Evolutionary conservation across 306 rosid species (phyloP).

Genomic region (Boehmeria nivea): DNA sequence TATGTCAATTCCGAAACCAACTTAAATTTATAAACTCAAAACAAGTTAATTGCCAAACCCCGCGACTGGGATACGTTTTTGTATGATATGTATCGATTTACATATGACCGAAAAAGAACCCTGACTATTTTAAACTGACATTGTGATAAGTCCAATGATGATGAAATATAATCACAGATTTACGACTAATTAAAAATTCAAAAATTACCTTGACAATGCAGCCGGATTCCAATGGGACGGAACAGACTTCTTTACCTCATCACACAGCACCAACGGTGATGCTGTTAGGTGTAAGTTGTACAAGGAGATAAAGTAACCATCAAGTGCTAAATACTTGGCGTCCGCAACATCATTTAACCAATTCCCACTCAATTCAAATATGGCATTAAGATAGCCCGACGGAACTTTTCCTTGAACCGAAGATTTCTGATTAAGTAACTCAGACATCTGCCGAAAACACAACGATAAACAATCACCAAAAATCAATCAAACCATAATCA

Average conservation of each 20-base stretch:
- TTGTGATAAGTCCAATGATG: no score
- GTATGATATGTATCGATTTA: no score
- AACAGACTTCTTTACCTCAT: slow-evolving; percentile 74
- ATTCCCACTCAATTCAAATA: slow-evolving; percentile 74
- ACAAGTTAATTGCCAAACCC: no score
- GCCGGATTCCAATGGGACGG: slow-evolving; percentile 98
- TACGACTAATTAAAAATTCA: neutral
- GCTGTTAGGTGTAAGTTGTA: slow-evolving; percentile 73
- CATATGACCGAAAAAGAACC: no score
- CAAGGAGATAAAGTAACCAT: slow-evolving; percentile 80
- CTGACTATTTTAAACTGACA: no score
- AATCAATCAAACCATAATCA: neutral
- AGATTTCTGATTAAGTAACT: slow-evolving; percentile 76
- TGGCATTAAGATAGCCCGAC: slow-evolving; percentile 83
- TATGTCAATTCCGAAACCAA: no score
- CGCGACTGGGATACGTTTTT: no score
- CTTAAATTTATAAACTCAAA: no score
- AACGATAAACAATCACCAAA: neutral
- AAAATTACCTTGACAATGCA: slow-evolving; percentile 60
- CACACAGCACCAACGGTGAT: slow-evolving; percentile 56
- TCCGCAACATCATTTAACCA: slow-evolving; percentile 88
- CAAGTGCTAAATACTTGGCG: slow-evolving; percentile 73
- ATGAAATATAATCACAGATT: neutral
- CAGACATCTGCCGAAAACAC: slow-evolving; percentile 78
- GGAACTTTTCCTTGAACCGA: slow-evolving; percentile 87